A percentile compares a stretch with the other conserved stretches of the same genome.
These are phyloP conservation scores for Russula sp. DNA, from an alignment of 768 basidiomycete genomes.

Conservation along the genomic window DNA sequence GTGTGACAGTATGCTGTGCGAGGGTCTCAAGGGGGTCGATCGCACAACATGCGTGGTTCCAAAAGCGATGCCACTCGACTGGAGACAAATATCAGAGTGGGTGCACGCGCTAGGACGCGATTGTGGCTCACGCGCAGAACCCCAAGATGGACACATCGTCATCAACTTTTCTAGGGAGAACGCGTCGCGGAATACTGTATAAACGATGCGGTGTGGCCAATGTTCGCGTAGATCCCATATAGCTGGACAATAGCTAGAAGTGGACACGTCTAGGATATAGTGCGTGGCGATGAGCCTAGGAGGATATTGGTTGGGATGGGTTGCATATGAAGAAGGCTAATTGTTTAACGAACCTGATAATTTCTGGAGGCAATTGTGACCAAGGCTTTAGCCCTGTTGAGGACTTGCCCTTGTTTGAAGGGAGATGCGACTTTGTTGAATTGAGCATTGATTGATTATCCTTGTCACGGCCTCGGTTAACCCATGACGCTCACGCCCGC, in stretches of 20 bases:
- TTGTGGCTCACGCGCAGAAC: constrained; percentile 21
- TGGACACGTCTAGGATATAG: constrained; percentile 46
- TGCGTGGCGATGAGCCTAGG: constrained; percentile 53
- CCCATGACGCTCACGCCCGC: constrained; percentile 1
- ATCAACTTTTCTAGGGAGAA: constrained; percentile 24
- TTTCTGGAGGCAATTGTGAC: constrained; percentile 56
- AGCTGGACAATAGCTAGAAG: constrained; percentile 41
- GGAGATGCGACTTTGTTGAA: constrained; percentile 17
- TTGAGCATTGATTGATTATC: constrained; percentile 29
- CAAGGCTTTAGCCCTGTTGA: constrained; percentile 52
- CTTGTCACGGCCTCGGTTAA: constrained; percentile 28
- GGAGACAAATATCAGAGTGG: constrained; percentile 17
- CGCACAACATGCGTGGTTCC: constrained; percentile 55
- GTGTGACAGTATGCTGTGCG: constrained; percentile 43
- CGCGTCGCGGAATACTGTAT: constrained; percentile 45
- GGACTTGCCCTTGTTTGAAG: constrained; percentile 43
- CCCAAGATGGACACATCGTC: constrained; percentile 22
- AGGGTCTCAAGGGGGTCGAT: constrained; percentile 59
- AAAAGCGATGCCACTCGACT: constrained; percentile 70
- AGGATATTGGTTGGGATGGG: constrained; percentile 9
- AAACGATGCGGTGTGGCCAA: constrained; percentile 61
- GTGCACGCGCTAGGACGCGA: constrained; percentile 22
- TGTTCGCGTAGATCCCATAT: constrained; percentile 44
- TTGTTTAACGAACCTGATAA: constrained; percentile 41
- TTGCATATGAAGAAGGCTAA: neutral